Conservation (phyloP, 208 protist genomes). For the Leishmania aethiopica region DNA sequence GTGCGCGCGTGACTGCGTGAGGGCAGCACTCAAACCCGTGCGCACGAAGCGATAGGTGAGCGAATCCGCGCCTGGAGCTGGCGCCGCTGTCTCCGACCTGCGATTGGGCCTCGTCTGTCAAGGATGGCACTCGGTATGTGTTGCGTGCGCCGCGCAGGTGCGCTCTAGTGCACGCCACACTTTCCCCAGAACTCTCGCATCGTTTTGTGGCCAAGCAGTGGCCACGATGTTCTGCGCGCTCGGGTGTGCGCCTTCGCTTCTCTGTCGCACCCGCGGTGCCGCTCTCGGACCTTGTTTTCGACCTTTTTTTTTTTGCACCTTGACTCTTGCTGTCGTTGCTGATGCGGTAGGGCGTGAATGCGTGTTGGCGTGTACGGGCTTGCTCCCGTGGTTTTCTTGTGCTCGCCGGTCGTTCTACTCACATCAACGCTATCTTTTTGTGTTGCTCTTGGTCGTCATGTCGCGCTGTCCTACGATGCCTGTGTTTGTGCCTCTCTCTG, state of each 20-base stretch:
- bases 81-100: neutral
- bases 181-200: neutral
- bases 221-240: neutral
- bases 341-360: neutral
- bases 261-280: neutral
- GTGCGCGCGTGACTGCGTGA: neutral
- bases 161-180: neutral
- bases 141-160: too few species aligned
- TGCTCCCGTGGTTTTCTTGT: neutral
- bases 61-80: neutral
- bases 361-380: neutral
- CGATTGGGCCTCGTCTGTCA: neutral
- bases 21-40: neutral
- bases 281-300: neutral
- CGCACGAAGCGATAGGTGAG: neutral
- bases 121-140: neutral
- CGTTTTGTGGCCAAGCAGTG: neutral
- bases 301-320: neutral
- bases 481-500: neutral
- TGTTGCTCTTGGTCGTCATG: neutral
- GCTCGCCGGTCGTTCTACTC: neutral
- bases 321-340: neutral
- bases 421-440: neutral
- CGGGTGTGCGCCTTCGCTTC: neutral
- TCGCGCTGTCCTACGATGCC: neutral